Evolutionary conservation across 768 basidiomycete species (phyloP), one percentile per base, ranked within the genome.

Genomic region (Boletales sp.): DNA sequence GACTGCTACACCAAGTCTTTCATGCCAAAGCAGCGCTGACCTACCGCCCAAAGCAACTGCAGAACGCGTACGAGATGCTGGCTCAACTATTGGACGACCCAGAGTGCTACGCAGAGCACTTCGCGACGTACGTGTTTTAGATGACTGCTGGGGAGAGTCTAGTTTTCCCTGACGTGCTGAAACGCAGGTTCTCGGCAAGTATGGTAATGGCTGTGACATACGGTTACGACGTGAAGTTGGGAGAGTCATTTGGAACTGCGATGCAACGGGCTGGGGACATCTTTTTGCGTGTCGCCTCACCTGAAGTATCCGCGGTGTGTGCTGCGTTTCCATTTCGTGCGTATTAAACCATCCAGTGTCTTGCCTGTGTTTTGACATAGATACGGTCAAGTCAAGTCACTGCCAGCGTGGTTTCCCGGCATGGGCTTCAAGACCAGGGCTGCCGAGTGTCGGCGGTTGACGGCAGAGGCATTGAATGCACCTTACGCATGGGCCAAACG

Each of bases 341-440:
- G 59, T 58, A 5, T 6, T 32, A 21, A 21, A 21, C 4, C 21
- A 21, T 37, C 17, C n/a, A 14, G 2, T 40, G 4, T 8, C 11
- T 21, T 3, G 17, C 4, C 15, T 12, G 6, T 15, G 32, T 21
- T 2, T 41, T 45, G 4, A 49, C n/a, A 14, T 36, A 9, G 15
- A 10, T 42, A 14, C 17, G 19, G 15, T 34, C 3, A 21, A 66
- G 66, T 62, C n/a, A 47, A 36, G n/a, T 21, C 45, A 1, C 18
- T 64, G 24, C 64, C 59, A 0, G 44, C 40, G 5, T 68, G 66
- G 68, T 40, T 68, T 18, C 68, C 63, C 0, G 61, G 63, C 8
- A 58, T 66, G 43, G 43, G 50, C 4, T 58, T 65, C 52, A 60
- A 63, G 24, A 39, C 49, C 19, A 17, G 50, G 19, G 55, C 59